phyloP scores from a whole-genome alignment of 2,329 filamentous ascomycete genomes.

The Hirsutella rhossiliensis region DNA sequence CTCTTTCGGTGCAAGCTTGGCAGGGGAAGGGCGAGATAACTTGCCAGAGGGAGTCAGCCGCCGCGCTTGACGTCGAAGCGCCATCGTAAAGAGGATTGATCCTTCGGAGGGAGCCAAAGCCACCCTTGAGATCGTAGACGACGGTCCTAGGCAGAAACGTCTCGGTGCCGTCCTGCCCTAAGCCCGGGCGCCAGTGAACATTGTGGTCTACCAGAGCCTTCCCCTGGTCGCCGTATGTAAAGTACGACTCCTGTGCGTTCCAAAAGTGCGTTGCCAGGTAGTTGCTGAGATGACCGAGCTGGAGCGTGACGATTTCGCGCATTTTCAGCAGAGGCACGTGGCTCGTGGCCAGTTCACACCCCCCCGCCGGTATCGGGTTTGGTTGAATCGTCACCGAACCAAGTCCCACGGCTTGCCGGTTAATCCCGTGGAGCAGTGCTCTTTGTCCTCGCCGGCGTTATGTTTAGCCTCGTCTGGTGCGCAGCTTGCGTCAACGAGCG shows the following conservation, averaged over 20 bases:
- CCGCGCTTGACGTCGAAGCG: conserved; percentile 14
- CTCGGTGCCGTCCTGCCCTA: conserved; percentile 73
- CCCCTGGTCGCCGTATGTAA: conserved; percentile 60
- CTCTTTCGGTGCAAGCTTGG: neutral
- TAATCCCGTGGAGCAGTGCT: too few relatives aligned
- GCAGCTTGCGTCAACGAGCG: too few relatives aligned
- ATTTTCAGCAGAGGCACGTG: conserved; percentile 32
- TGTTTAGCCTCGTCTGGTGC: too few relatives aligned
- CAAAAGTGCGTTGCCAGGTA: conserved; percentile 94
- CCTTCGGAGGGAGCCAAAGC: conserved; percentile 78
- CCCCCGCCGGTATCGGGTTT: too few relatives aligned
- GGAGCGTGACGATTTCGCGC: conserved; percentile 91
- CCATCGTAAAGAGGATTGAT: conserved; percentile 78
- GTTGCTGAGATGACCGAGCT: conserved; percentile 87
- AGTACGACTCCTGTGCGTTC: conserved; percentile 98
- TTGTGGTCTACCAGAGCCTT: conserved; percentile 32
- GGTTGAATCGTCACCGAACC: too few relatives aligned
- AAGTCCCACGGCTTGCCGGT: too few relatives aligned
- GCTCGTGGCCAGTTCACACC: neutral
- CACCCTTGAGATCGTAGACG: conserved; percentile 90
- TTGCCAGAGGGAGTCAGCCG: conserved; percentile 21
- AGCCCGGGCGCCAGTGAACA: conserved; percentile 75
- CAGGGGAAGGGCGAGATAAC: neutral
- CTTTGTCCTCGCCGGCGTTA: too few relatives aligned
- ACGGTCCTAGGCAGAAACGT: conserved; percentile 87